A percentile compares a stretch with the other conserved stretches of the same genome.
Evolutionary conservation across 2,329 filamentous ascomycete species (phyloP).

Genomic region (Bisporella sp.): DNA sequence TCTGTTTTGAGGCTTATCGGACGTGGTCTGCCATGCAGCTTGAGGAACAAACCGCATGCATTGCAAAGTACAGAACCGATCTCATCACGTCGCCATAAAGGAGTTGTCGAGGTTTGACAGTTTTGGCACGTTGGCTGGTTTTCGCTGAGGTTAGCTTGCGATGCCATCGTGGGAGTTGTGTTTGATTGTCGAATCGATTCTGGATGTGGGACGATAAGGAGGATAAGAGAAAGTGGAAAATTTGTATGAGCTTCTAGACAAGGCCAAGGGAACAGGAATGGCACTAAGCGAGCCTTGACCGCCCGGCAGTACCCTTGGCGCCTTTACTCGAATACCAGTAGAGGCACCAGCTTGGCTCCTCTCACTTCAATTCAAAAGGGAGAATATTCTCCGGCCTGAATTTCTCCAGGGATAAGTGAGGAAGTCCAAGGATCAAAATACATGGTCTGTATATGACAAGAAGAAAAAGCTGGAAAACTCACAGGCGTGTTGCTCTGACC

Average conservation of each 20-base stretch:
- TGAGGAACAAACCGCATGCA: slow-evolving; percentile 94
- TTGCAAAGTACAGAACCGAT: slow-evolving; percentile 94
- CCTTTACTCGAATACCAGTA: too few relatives aligned
- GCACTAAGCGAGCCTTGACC: background rate
- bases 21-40: slow-evolving; percentile 86
- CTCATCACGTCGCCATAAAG: slow-evolving; percentile 96
- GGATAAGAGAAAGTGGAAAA: slow-evolving; percentile 3
- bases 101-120: slow-evolving; percentile 90
- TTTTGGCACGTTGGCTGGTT: slow-evolving; percentile 95
- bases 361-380: too few relatives aligned
- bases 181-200: background rate
- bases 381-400: too few relatives aligned
- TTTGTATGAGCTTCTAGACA: background rate
- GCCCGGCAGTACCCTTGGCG: too few relatives aligned
- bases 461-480: slow-evolving; percentile 29
- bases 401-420: too few relatives aligned
- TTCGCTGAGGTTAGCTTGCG: slow-evolving; percentile 35
- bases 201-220: background rate
- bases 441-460: background rate
- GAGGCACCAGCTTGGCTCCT: too few relatives aligned
- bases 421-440: too few relatives aligned
- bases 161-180: slow-evolving; percentile 41
- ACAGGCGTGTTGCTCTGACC: slow-evolving; percentile 52
- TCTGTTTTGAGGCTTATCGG: slow-evolving; percentile 98
- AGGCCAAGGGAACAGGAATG: too few relatives aligned